Base-by-base conservation (phyloP, 1,139 yeast genomes). In the Hyphopichia wangnamkhiaoensis region DNA sequence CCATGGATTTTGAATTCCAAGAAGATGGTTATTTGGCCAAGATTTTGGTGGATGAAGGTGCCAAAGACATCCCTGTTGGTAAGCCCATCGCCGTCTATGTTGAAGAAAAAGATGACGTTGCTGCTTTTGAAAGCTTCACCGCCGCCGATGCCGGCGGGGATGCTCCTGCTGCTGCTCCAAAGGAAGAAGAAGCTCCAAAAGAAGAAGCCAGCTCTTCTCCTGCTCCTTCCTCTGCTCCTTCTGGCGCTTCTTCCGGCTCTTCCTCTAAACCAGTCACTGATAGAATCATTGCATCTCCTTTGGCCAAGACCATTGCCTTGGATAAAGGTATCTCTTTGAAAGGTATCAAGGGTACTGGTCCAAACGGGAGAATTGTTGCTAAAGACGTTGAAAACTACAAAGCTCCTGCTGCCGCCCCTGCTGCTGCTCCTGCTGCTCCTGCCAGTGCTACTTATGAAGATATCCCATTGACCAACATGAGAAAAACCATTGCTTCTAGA, bases 1-100 rank as follows among this genome's bases (percentile, higher is more conserved):
- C 91, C 49, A 93, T 93, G 96, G 99, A 94, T 70, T 93, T 90
- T 58, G 99, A 93, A 71, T 93, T 93, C 76, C 98, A 91, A 73
- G 99, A 94, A 56, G 99, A 94, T 44, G 99, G 98, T 44, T 90
- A 63, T 72, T 74, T 93, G 59, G 98, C 98, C 50, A 88, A 93
- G 76, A 83, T 90, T 53, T 74, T 94, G 53, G 76, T 90, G 48
- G 90, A 80, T 27, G 91, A 83, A 49, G 97, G 98, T 39, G 68
- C 96, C 44, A 83, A 89, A 67, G 96, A 93, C 56, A 74, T 94
- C 41, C 90, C 95, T 37, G 96, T 93, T 39, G 95, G 95, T 54
- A 81, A 84, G 68, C 98, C 98, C 58, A 87, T 94, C 64, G 98
- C 96, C 48, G 96, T 93, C 34, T 91, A 86, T 61, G 98, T 93